These are phyloP conservation scores for Hippophae rhamnoides DNA, from an alignment of 306 rosid genomes.

Conservation along the genomic window DNA sequence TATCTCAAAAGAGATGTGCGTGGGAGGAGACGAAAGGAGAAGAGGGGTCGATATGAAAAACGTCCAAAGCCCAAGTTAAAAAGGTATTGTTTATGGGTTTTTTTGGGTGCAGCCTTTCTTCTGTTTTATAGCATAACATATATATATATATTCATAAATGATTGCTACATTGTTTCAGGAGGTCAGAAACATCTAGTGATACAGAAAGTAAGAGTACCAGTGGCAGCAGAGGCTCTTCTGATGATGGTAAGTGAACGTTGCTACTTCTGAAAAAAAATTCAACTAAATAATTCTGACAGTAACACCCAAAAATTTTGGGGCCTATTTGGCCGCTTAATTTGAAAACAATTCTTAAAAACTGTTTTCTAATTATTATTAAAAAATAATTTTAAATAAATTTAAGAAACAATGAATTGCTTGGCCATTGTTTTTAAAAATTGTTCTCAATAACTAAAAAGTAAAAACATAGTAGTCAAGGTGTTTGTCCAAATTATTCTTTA, in stretches of 20 bases:
- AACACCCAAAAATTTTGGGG: constrained; percentile 31
- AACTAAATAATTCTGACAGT: constrained; percentile 28
- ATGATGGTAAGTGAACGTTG: constrained; percentile 28
- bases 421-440: too few species aligned
- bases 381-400: too few species aligned
- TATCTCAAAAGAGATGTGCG: constrained; percentile 37
- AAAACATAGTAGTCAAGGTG: too few species aligned
- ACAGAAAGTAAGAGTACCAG: constrained; percentile 47
- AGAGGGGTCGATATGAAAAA: constrained; percentile 43
- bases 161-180: constrained; percentile 33
- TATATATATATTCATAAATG: constrained; percentile 12
- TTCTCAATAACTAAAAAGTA: too few species aligned
- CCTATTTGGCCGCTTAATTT: not conserved
- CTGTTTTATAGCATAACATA: not conserved
- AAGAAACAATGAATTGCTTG: too few species aligned
- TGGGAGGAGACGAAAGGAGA: constrained; percentile 52
- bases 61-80: constrained; percentile 48
- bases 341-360: too few species aligned
- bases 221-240: constrained; percentile 51
- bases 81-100: constrained; percentile 34
- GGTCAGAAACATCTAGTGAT: constrained; percentile 58
- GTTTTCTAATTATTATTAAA: too few species aligned
- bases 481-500: too few species aligned
- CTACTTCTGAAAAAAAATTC: constrained; percentile 27
- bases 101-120: constrained; percentile 4